Base-by-base conservation (phyloP, 2,329 filamentous ascomycete genomes). In the Cladosporium sp. region DNA sequence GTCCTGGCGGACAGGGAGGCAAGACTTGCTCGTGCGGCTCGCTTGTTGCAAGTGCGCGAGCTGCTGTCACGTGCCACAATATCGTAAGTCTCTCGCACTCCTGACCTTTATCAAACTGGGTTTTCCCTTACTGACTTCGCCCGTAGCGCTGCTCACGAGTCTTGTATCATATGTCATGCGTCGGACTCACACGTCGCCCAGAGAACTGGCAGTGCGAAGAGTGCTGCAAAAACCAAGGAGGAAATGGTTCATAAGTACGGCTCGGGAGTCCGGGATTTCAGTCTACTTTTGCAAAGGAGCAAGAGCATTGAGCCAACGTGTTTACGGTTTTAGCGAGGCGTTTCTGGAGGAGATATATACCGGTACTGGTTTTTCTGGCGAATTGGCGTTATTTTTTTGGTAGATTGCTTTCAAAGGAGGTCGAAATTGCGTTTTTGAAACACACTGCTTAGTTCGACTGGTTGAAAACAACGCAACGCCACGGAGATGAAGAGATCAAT, bases 81-180 rank as follows among this genome's bases (percentile, higher is more conserved):
- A 51, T 47, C 17, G 64, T 64, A 57, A 62, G 64, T 63, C 28
- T 51, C 15, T 38, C 9, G 22, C n/a, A 25, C 5, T 36, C n/a
- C n/a, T n/a, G n/a, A n/a, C n/a, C n/a, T n/a, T n/a, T n/a, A n/a
- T 14, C 22, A 5, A 8, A 3, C 9, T 43, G 15, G 22, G 25
- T 28, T 19, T 2, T 37, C 34, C 1, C 6, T 30, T 34, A n/a
- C 22, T 28, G 52, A 34, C 22, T 9, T 30, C 28, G 12, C 7
- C 20, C n/a, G 47, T 14, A 60, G 57, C 28, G 43, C 14, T 69
- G 67, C 59, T 40, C 43, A 8, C 60, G 58, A 9, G 51, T 59
- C 5, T 55, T 60, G 22, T 70, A 66, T 51, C 68, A 70, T 50
- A 60, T 69, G 40, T 28, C 37, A 17, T 70, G 68, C 43, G 63